Base-by-base conservation (phyloP, 2,329 filamentous ascomycete species). In the Beauveria medogensis region DNA sequence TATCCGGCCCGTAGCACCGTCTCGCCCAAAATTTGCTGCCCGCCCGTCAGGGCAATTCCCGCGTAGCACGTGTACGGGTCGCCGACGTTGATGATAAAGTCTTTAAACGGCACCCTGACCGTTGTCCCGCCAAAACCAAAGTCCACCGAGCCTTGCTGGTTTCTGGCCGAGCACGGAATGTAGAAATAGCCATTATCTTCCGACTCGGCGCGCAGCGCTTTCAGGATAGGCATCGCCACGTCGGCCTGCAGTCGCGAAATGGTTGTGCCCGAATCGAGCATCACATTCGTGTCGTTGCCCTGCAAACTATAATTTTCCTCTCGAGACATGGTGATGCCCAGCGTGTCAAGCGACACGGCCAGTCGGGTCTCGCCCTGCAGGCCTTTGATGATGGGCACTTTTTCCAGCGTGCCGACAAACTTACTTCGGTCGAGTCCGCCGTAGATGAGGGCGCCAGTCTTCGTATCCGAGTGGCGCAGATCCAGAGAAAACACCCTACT, bases 251-350 rank as follows among this genome's bases (percentile, higher is more conserved):
- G 74, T 22, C 77, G 73, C 3, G 72, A 76, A 14, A 83, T 68
- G 0, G 81, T 82, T 1, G 79, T 78, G 56, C 82, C 82, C 2
- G 78, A 80, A 70, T 84, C 82, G 56, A 84, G 73, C 68, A 81
- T 74, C 24, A 80, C 75, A 53, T 73, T 75, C 10, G 72, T 66
- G 26, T 79, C 75, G 7, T 68, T 62, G 1, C 60, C 63, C 2
- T 59, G 47, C 1, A 76, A 65, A 18, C 63, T 55, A 64, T 70
- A 72, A 53, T 62, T 68, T 43, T 66, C 26, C 0, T 66, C 62
- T 7, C 62, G 47, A 24, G 55, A 56, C 16, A 70, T n/a, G 2
- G 69, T 71, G 24, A 75, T 57, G 12, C 74, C 73, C 2, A 77
- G 55, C 3, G 64, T 69, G 18, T 64, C 64, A 5, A 77, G 59